These are phyloP conservation scores for Podila epicladia DNA, from an alignment of 192 early-diverging fungal species.

Conservation along the genomic window DNA sequence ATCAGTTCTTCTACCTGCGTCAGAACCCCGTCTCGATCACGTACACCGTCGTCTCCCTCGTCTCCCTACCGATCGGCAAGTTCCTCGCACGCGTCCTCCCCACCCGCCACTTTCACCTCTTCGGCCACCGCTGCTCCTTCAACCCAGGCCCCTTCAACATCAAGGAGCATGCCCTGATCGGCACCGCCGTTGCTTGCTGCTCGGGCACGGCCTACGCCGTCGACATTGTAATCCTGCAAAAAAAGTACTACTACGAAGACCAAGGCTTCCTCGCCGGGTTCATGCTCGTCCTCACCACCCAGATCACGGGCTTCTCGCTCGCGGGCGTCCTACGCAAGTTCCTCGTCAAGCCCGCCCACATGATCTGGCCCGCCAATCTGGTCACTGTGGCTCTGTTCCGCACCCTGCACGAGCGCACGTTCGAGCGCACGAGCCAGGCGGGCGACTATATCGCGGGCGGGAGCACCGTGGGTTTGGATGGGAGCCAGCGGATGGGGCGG, in stretches of 20 bases:
- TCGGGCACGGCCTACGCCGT: constrained; percentile 52
- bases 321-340: constrained; percentile 65
- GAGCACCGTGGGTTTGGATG: neutral
- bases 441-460: neutral
- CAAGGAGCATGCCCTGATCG: constrained; percentile 64
- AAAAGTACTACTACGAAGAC: constrained; percentile 50
- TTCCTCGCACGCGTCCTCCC: constrained; percentile 37
- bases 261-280: constrained; percentile 48
- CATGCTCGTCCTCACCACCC: constrained; percentile 59
- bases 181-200: constrained; percentile 42
- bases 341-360: constrained; percentile 63
- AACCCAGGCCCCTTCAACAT: constrained; percentile 66
- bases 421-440: constrained; percentile 26
- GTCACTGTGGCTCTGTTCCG: constrained; percentile 53
- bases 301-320: constrained; percentile 64
- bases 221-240: constrained; percentile 54
- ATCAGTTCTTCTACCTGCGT: constrained; percentile 54
- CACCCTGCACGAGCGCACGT: constrained; percentile 52
- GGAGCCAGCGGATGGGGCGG: neutral
- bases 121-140: constrained; percentile 15
- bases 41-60: constrained; percentile 16
- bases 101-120: constrained; percentile 8
- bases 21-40: constrained; percentile 37
- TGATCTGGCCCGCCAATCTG: constrained; percentile 71
- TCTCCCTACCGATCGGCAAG: constrained; percentile 28